phyloP scores from a whole-genome alignment of 208 protist species.

The Leptomonas pyrrhocoris region DNA sequence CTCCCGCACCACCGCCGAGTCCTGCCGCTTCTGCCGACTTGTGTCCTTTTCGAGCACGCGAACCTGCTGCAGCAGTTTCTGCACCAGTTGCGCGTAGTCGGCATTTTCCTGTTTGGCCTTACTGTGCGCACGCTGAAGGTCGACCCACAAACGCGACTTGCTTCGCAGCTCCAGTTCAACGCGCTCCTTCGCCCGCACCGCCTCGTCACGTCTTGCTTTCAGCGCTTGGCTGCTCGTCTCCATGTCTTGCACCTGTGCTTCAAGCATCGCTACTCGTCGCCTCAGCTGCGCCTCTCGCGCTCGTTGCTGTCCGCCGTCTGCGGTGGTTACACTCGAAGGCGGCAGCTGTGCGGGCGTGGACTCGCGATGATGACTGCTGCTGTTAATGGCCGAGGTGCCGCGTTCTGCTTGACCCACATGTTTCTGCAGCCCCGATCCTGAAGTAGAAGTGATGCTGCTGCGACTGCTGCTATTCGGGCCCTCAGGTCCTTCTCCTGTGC shows the following conservation, averaged over 20 bases:
- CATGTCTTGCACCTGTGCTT: slow-evolving; percentile 26
- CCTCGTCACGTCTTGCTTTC: slow-evolving; percentile 6
- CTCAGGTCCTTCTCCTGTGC: background rate
- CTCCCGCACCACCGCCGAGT: slow-evolving; percentile 21
- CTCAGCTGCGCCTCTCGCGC: slow-evolving; percentile 35
- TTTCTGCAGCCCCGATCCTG: background rate
- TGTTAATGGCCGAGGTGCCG: background rate
- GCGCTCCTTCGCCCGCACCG: slow-evolving; percentile 18
- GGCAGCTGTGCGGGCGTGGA: slow-evolving; percentile 24
- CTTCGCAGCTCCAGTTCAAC: slow-evolving; percentile 32
- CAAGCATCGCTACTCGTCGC: slow-evolving; percentile 25
- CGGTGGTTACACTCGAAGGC: background rate
- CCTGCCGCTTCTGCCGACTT: slow-evolving; percentile 31
- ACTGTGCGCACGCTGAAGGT: slow-evolving; percentile 28
- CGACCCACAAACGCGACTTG: slow-evolving; percentile 31
- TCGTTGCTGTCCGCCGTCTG: slow-evolving; percentile 3
- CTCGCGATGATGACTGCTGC: background rate
- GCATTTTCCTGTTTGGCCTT: slow-evolving; percentile 38
- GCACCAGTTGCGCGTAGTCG: slow-evolving; percentile 49
- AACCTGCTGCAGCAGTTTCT: slow-evolving; percentile 48
- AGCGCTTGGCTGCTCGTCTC: background rate
- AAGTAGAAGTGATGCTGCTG: background rate
- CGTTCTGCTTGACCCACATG: background rate
- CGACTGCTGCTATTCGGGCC: background rate
- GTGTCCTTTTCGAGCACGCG: slow-evolving; percentile 44